Evolutionary conservation across 768 basidiomycete genomes (phyloP).

Genomic region (Pleurotus citrinopileatus): DNA sequence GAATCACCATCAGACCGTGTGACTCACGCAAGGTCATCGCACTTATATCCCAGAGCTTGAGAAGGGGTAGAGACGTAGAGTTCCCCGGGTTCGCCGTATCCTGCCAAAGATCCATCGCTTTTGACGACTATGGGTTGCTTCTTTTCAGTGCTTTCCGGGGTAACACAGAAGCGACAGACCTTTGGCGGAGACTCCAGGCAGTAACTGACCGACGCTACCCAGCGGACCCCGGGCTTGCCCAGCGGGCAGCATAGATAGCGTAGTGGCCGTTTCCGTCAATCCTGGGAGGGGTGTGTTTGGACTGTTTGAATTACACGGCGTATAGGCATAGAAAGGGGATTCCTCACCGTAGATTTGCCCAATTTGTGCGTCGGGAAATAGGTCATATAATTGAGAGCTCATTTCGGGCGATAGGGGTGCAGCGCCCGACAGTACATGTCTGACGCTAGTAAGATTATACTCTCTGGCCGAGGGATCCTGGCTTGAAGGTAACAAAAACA

Average conservation of each 20-base stretch:
- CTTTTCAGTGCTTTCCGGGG: background rate
- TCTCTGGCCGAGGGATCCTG: slow-evolving; percentile 44
- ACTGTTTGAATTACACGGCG: background rate
- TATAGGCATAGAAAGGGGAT: background rate
- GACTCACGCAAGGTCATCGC: slow-evolving; percentile 52
- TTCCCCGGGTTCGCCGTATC: slow-evolving; percentile 45
- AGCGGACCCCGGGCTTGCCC: slow-evolving; percentile 37
- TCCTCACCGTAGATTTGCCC: slow-evolving; percentile 59
- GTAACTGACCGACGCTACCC: slow-evolving; percentile 24
- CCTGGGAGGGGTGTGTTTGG: slow-evolving; percentile 14
- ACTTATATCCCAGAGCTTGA: slow-evolving; percentile 39
- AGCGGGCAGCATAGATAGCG: slow-evolving; percentile 42
- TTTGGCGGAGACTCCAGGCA: slow-evolving; percentile 7
- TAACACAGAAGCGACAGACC: slow-evolving; percentile 9
- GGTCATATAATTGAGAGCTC: slow-evolving; percentile 38
- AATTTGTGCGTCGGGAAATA: slow-evolving; percentile 49
- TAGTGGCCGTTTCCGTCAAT: slow-evolving; percentile 39
- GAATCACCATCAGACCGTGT: no score
- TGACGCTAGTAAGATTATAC: slow-evolving; percentile 38
- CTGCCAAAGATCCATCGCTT: slow-evolving; percentile 40
- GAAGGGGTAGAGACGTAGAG: slow-evolving; percentile 43
- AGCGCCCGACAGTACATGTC: slow-evolving; percentile 46
- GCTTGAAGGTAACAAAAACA: slow-evolving; percentile 13
- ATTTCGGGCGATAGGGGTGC: slow-evolving; percentile 55
- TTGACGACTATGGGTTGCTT: slow-evolving; percentile 30